Evolutionary conservation across 2,329 filamentous ascomycete genomes (phyloP).

Genomic region (Fonsecaea nubica): DNA sequence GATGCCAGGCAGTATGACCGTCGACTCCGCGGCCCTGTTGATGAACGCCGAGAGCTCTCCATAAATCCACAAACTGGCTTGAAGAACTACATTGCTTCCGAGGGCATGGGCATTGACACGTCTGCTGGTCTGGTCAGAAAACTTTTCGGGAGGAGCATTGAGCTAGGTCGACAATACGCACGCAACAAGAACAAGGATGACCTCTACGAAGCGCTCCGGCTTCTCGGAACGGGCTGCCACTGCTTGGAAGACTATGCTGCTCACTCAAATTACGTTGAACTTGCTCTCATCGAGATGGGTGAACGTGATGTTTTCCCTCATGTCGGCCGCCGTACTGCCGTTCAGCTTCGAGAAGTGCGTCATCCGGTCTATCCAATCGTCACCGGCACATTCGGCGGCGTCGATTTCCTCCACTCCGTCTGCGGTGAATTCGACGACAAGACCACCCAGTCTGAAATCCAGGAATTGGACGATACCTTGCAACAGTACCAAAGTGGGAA

Average conservation of each 20-base stretch:
- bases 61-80: slow-evolving; percentile 77
- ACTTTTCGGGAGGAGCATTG: slow-evolving; percentile 75
- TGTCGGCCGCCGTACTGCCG: slow-evolving; percentile 74
- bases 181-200: slow-evolving; percentile 73
- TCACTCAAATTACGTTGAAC: slow-evolving; percentile 91
- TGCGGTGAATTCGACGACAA: slow-evolving; percentile 83
- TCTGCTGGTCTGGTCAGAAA: slow-evolving; percentile 78
- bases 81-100: slow-evolving; percentile 95
- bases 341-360: slow-evolving; percentile 71
- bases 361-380: slow-evolving; percentile 77
- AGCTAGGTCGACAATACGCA: slow-evolving; percentile 78
- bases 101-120: slow-evolving; percentile 77
- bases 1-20: slow-evolving; percentile 83
- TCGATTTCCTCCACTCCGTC: slow-evolving; percentile 91
- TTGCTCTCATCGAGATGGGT: slow-evolving; percentile 85
- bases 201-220: slow-evolving; percentile 82
- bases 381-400: slow-evolving; percentile 92
- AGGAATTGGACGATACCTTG: slow-evolving; percentile 85
- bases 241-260: slow-evolving; percentile 92
- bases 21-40: slow-evolving; percentile 79
- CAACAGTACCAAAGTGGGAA: slow-evolving; percentile 64
- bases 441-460: slow-evolving; percentile 86
- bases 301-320: slow-evolving; percentile 84
- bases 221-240: slow-evolving; percentile 87
- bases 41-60: slow-evolving; percentile 77